Conservation (phyloP, 75 land plant species). For the Cupressus sempervirens region DNA sequence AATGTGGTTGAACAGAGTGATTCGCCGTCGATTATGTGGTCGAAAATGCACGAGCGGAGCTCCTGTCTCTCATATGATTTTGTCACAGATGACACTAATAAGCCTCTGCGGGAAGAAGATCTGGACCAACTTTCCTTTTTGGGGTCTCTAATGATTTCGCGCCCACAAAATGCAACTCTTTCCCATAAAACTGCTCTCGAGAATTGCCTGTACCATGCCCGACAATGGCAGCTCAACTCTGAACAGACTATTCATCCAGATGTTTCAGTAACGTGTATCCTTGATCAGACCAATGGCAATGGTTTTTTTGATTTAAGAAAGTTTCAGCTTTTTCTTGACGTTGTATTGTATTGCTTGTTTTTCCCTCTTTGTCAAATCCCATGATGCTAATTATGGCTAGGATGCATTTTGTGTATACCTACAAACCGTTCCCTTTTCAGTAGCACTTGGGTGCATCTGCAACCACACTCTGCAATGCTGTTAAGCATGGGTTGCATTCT, state of each 20-base stretch:
- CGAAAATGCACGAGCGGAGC: constrained; percentile 69
- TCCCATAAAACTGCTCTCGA: constrained; percentile 70
- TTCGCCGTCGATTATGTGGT: constrained; percentile 55
- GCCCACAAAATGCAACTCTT: constrained; percentile 54
- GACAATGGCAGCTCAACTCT: constrained; percentile 55
- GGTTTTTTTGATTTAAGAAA: background rate
- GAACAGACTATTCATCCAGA: constrained; percentile 48
- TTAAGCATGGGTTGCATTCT: background rate
- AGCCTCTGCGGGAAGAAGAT: constrained; percentile 65
- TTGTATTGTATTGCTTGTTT: background rate
- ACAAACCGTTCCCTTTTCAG: background rate
- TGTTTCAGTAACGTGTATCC: constrained; percentile 49
- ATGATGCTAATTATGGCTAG: background rate
- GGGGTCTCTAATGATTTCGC: constrained; percentile 48
- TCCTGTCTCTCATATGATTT: constrained; percentile 92
- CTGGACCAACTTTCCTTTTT: constrained; percentile 55
- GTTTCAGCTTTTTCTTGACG: background rate
- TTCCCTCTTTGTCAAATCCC: background rate
- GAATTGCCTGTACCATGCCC: constrained; percentile 63
- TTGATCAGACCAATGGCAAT: background rate
- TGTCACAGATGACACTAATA: constrained; percentile 85
- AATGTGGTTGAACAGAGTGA: constrained; percentile 78
- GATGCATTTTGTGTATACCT: background rate
- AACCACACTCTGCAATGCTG: background rate
- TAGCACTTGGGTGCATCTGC: background rate